phyloP scores from a whole-genome alignment of 345 rosid genomes.

The Diplotaxis tenuifolia region DNA sequence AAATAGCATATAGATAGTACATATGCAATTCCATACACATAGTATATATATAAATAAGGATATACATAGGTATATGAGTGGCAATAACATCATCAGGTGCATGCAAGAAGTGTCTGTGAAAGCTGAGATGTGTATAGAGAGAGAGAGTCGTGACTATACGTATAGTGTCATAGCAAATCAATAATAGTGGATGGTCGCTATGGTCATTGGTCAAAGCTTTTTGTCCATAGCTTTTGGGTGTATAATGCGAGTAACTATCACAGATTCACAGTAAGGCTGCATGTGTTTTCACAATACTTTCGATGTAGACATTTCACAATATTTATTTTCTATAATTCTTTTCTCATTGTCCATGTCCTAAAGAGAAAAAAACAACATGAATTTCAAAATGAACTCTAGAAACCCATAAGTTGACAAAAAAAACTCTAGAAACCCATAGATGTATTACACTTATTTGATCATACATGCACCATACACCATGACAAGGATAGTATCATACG shows the following conservation, averaged over 20 bases:
- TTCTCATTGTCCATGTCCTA: slow-evolving; percentile 17
- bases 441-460: neutral
- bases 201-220: slow-evolving; percentile 27
- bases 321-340: neutral
- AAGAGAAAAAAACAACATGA: neutral
- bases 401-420: neutral
- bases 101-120: slow-evolving; percentile 19
- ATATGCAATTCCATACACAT: neutral
- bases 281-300: slow-evolving; percentile 27
- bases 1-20: slow-evolving; percentile 15
- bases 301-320: slow-evolving; percentile 30
- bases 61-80: slow-evolving; percentile 1
- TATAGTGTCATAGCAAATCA: slow-evolving; percentile 37
- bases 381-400: neutral
- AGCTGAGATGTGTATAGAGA: slow-evolving; percentile 10
- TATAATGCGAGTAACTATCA: slow-evolving; percentile 35
- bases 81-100: slow-evolving; percentile 15
- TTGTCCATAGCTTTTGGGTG: slow-evolving; percentile 34
- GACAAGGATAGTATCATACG: neutral
- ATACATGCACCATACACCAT: neutral
- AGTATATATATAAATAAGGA: neutral
- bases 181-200: slow-evolving; percentile 31
- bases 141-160: slow-evolving; percentile 26
- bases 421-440: neutral
- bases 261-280: slow-evolving; percentile 33